phyloP scores from a whole-genome alignment of 495 filamentous ascomycete species.

The Penicillium paxilli region DNA sequence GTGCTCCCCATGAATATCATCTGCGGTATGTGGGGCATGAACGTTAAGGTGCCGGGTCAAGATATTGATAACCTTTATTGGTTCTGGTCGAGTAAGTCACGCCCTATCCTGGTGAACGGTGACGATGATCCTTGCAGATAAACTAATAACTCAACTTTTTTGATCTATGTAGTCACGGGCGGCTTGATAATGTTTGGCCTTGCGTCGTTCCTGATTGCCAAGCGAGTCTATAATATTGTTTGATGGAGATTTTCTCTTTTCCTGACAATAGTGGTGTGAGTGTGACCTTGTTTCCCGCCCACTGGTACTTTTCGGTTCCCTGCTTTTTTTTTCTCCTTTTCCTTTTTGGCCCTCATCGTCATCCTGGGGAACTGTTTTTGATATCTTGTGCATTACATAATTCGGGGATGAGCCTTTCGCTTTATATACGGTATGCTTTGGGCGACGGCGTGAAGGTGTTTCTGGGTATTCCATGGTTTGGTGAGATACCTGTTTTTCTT shows the following conservation, averaged over 20 bases:
- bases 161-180: conserved; percentile 62
- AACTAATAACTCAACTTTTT: too few relatives aligned
- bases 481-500: neutral
- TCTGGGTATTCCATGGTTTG: neutral
- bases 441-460: neutral
- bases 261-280: too few relatives aligned
- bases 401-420: too few relatives aligned
- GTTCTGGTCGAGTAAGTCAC: conserved; percentile 61
- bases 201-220: conserved; percentile 78
- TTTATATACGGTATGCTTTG: conserved; percentile 4
- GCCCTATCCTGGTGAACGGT: neutral
- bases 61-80: conserved; percentile 61
- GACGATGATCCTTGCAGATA: neutral
- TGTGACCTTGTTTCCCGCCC: neutral
- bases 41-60: conserved; percentile 92
- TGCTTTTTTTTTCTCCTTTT: neutral
- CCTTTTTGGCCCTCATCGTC: neutral
- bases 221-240: conserved; percentile 71
- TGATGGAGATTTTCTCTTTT: conserved; percentile 30
- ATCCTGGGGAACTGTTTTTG: too few relatives aligned
- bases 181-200: conserved; percentile 77
- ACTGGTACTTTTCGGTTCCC: neutral
- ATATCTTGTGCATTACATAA: too few relatives aligned
- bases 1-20: conserved; percentile 98
- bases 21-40: conserved; percentile 99